A percentile compares a stretch with the other conserved stretches of the same genome.
Evolutionary conservation across 306 rosid species (phyloP).

Genomic region (Ammopiptanthus mongolicus): DNA sequence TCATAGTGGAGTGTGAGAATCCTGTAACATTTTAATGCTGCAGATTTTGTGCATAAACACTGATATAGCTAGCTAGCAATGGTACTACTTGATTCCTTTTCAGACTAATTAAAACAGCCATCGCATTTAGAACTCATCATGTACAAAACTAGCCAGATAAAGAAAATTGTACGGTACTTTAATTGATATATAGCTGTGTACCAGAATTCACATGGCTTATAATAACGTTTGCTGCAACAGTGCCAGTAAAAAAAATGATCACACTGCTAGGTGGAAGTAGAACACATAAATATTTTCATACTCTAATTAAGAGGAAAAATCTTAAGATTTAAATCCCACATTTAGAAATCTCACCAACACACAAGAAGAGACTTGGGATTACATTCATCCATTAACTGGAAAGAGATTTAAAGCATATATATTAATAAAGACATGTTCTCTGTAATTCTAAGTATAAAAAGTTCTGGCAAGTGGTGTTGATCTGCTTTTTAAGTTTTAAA

Average conservation of each 20-base stretch:
- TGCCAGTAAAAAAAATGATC: background rate
- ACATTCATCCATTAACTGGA: background rate
- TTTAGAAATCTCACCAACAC: background rate
- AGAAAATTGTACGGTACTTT: conserved; percentile 22
- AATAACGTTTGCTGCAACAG: background rate
- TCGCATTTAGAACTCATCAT: conserved; percentile 16
- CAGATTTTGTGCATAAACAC: conserved; percentile 29
- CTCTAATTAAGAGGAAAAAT: background rate
- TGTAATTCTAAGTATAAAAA: background rate
- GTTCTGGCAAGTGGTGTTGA: background rate
- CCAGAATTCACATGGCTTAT: conserved; percentile 45
- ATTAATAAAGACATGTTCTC: background rate
- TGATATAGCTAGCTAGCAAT: conserved; percentile 14
- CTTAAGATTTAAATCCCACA: background rate
- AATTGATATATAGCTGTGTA: background rate
- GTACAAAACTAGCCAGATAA: conserved; percentile 4
- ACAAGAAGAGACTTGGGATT: background rate
- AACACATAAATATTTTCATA: background rate
- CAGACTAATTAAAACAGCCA: conserved; percentile 6
- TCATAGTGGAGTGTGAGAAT: conserved; percentile 25
- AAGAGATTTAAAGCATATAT: background rate
- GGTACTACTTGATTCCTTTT: conserved; percentile 20
- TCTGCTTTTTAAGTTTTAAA: background rate
- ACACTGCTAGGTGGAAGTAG: background rate
- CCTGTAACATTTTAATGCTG: conserved; percentile 9